phyloP scores from a whole-genome alignment of 129 eudicot species.

The Glebionis coronaria region DNA sequence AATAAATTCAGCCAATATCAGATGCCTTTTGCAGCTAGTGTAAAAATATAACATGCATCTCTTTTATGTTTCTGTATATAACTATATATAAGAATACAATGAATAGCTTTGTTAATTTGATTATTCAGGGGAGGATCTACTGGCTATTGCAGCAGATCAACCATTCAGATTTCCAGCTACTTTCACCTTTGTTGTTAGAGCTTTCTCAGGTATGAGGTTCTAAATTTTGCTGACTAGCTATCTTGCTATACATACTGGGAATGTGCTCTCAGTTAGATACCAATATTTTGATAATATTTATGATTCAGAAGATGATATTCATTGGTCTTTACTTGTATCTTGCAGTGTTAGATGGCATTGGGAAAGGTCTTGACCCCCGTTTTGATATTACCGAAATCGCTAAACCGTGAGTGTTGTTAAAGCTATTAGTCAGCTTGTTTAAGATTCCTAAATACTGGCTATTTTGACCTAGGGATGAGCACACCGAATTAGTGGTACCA shows the following conservation, averaged over 20 bases:
- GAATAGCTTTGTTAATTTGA: constrained; percentile 1
- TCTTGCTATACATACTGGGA: not conserved
- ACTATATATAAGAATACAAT: not conserved
- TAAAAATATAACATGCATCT: constrained; percentile 16
- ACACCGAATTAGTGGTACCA: no score
- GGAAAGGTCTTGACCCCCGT: constrained; percentile 98
- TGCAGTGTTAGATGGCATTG: constrained; percentile 96
- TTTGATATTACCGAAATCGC: constrained; percentile 98
- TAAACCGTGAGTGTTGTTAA: constrained; percentile 74
- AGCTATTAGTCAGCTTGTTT: constrained; percentile 10
- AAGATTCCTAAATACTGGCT: not conserved
- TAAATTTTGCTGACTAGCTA: not conserved
- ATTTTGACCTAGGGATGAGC: not conserved
- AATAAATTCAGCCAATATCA: constrained; percentile 9
- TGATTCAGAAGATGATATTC: constrained; percentile 11
- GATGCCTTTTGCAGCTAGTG: not conserved
- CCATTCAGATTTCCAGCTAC: constrained; percentile 98
- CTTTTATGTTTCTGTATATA: not conserved
- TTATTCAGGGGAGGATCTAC: constrained; percentile 80
- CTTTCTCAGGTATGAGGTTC: constrained; percentile 70
- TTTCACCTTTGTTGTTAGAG: constrained; percentile 98
- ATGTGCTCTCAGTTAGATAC: constrained; percentile 8
- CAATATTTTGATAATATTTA: not conserved
- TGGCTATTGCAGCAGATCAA: constrained; percentile 95
- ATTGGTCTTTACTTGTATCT: constrained; percentile 8